Evolutionary conservation across 2,329 filamentous ascomycete genomes (phyloP).

Genomic region (Fusarium piperis): DNA sequence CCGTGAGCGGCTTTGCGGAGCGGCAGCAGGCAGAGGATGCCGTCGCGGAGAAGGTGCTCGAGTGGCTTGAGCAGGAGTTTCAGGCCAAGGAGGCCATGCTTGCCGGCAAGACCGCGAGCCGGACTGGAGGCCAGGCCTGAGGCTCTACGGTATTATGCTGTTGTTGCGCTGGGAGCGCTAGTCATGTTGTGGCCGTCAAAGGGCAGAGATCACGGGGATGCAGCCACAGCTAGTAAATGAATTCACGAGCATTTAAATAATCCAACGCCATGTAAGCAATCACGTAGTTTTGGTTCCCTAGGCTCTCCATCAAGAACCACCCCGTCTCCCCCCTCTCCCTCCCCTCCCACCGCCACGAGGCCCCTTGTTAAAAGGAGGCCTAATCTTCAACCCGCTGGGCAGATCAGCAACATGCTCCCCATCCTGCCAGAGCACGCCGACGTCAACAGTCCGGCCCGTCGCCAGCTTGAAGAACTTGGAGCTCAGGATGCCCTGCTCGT

Average conservation of each 20-base stretch:
- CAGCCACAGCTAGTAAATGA: neutral
- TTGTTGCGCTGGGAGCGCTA: neutral
- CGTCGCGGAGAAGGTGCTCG: constrained; percentile 53
- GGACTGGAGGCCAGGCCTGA: neutral
- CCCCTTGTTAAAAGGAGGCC: constrained; percentile 60
- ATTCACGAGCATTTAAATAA: neutral
- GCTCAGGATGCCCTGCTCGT: constrained; percentile 69
- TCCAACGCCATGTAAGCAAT: neutral
- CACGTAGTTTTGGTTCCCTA: neutral
- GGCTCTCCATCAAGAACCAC: constrained; percentile 10
- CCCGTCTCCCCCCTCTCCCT: constrained; percentile 46
- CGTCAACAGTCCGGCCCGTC: constrained; percentile 65
- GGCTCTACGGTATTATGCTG: neutral
- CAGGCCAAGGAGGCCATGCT: constrained; percentile 9
- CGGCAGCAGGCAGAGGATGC: constrained; percentile 49
- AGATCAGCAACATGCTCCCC: constrained; percentile 74
- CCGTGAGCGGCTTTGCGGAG: constrained; percentile 47
- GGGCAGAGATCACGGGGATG: neutral
- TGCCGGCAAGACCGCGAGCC: neutral
- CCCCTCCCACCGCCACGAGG: constrained; percentile 51
- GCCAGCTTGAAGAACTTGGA: constrained; percentile 77
- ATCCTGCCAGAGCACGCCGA: constrained; percentile 75
- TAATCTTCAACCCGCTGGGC: constrained; percentile 65
- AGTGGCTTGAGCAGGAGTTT: constrained; percentile 46
- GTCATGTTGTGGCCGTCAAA: neutral